Evolutionary conservation across 192 early-diverging fungal genomes (phyloP).

Genomic region (Mortierella hygrophila): DNA sequence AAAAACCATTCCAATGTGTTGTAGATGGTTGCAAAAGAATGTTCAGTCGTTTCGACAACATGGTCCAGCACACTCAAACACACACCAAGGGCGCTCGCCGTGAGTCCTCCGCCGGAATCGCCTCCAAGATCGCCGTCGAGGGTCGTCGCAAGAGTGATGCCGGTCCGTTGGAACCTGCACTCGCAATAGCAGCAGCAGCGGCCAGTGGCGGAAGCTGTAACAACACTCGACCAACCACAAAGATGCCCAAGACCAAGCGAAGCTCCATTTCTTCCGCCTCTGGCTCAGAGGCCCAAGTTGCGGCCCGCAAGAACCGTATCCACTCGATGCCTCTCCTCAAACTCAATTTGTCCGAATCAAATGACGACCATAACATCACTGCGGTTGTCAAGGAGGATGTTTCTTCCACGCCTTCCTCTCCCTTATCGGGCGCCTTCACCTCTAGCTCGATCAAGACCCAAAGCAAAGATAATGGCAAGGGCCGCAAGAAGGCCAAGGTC

Average conservation of each 20-base stretch:
- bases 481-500: constrained; percentile 1
- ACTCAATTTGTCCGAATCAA: background rate
- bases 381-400: background rate
- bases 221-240: background rate
- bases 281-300: constrained; percentile 7
- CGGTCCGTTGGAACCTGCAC: constrained; percentile 2
- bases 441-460: background rate
- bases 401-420: background rate
- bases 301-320: constrained; percentile 23
- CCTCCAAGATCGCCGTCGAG: constrained; percentile 41
- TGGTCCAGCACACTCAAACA: constrained; percentile 86
- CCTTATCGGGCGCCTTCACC: background rate
- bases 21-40: constrained; percentile 73
- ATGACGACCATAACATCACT: constrained; percentile 2
- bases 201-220: background rate
- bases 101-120: constrained; percentile 41
- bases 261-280: constrained; percentile 24
- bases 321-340: constrained; percentile 36
- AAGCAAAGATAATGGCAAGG: constrained; percentile 11
- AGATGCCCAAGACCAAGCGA: constrained; percentile 20
- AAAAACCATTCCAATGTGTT: constrained; percentile 84
- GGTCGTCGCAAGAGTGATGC: constrained; percentile 43
- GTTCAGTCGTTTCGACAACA: constrained; percentile 85
- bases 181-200: background rate
- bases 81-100: constrained; percentile 61